A percentile compares a stretch with the other conserved stretches of the same genome.
Conservation (phyloP, 176 grass and related monocot species). For the Aechmea fasciata region DNA sequence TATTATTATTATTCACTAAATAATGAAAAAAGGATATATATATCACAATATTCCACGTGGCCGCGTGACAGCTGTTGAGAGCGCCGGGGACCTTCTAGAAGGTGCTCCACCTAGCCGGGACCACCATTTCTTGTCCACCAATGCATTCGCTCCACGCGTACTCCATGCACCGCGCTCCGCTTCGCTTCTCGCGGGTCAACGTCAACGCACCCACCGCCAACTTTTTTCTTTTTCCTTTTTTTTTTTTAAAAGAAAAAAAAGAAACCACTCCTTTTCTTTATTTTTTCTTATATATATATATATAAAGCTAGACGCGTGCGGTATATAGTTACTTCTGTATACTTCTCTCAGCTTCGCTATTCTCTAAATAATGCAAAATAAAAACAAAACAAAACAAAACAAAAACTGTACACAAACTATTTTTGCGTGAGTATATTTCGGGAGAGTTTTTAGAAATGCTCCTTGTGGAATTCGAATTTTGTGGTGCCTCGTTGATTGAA, state of each 20-base stretch:
- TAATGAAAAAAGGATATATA: too few relatives aligned
- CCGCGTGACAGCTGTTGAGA: slow-evolving; percentile 1
- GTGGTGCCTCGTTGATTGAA: slow-evolving; percentile 75
- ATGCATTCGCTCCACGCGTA: background rate
- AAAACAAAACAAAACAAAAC: slow-evolving; percentile 16
- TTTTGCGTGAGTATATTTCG: slow-evolving; percentile 18
- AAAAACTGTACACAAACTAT: slow-evolving; percentile 31
- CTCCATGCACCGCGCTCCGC: background rate
- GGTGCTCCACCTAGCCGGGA: background rate
- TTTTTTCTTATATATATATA: too few relatives aligned
- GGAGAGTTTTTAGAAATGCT: slow-evolving; percentile 75
- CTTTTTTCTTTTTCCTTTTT: slow-evolving; percentile 6
- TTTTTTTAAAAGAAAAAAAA: background rate
- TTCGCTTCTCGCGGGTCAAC: background rate
- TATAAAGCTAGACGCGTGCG: background rate
- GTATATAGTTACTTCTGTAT: background rate
- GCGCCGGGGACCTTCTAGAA: slow-evolving; percentile 17
- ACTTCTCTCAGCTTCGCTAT: slow-evolving; percentile 3
- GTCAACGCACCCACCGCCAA: too few relatives aligned
- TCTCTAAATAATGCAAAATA: slow-evolving; percentile 10
- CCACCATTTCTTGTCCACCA: background rate
- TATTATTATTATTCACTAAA: too few relatives aligned
- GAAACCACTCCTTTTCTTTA: slow-evolving; percentile 6
- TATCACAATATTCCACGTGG: too few relatives aligned
- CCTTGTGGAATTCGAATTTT: slow-evolving; percentile 95